These are phyloP conservation scores for Macrotyloma uniflorum DNA, from an alignment of 306 rosid species.

Conservation along the genomic window DNA sequence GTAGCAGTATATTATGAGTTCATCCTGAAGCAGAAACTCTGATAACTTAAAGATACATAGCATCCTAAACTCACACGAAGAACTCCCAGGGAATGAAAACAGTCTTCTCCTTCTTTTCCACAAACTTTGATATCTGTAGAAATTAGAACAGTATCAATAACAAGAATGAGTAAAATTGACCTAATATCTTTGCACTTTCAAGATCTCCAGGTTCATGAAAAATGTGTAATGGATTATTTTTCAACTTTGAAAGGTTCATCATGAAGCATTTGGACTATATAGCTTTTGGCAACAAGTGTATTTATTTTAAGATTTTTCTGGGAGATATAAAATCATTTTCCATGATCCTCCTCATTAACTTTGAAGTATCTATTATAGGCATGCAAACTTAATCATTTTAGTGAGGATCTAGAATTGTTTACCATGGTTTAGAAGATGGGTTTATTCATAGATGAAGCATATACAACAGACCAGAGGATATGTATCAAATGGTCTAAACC, in stretches of 20 bases:
- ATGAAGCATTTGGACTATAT: background rate
- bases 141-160: conserved; percentile 9
- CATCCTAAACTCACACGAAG: conserved; percentile 91
- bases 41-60: conserved; percentile 63
- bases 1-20: background rate
- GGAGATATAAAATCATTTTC: background rate
- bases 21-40: background rate
- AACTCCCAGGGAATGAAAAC: conserved; percentile 75
- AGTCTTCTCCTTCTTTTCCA: conserved; percentile 67
- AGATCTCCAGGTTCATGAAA: background rate
- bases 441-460: background rate
- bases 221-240: background rate
- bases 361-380: background rate
- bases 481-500: background rate
- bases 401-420: background rate
- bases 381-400: background rate
- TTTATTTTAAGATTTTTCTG: background rate
- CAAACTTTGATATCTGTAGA: conserved; percentile 72
- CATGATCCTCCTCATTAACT: background rate
- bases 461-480: background rate
- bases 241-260: background rate
- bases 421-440: background rate
- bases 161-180: background rate
- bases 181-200: background rate
- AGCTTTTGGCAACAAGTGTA: background rate